Percentiles rank a stretch among this genome's conserved stretches.
Conservation (phyloP, 495 filamentous ascomycete genomes). For the Daldinia concentrica region DNA sequence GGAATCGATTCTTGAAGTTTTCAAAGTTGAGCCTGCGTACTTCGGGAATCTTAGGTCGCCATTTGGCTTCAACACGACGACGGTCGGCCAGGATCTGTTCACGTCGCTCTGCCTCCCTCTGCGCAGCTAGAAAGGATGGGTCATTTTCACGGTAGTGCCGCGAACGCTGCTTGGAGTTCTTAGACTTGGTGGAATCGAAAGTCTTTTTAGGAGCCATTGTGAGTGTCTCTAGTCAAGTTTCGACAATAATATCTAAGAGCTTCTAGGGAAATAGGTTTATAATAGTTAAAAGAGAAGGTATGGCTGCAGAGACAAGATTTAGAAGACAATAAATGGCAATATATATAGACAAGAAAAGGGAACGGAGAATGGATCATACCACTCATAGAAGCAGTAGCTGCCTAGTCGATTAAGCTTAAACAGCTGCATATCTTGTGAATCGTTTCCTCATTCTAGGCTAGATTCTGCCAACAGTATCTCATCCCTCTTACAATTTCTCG, state of each 20-base stretch:
- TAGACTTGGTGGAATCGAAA: background rate
- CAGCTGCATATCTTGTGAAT: background rate
- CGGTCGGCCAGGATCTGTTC: slow-evolving; percentile 43
- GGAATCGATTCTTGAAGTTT: slow-evolving; percentile 53
- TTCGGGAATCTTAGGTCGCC: slow-evolving; percentile 48
- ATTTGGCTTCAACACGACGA: slow-evolving; percentile 44
- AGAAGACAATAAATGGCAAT: background rate
- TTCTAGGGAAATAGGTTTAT: background rate
- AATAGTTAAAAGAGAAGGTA: background rate
- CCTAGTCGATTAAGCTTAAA: background rate
- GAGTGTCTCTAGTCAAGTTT: background rate
- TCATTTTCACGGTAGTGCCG: slow-evolving; percentile 25
- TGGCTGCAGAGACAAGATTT: background rate
- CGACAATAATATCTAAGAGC: background rate
- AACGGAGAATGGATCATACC: background rate
- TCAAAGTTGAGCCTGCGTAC: slow-evolving; percentile 49
- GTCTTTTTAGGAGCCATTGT: slow-evolving; percentile 30
- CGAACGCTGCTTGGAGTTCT: background rate
- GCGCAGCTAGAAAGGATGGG: slow-evolving; percentile 28
- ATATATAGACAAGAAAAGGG: background rate
- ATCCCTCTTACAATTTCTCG: background rate
- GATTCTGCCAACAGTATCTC: background rate
- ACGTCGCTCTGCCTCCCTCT: slow-evolving; percentile 44
- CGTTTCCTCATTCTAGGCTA: background rate
- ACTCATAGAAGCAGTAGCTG: background rate